phyloP scores from a whole-genome alignment of 192 early-diverging fungal genomes.

The Backusella circina region DNA sequence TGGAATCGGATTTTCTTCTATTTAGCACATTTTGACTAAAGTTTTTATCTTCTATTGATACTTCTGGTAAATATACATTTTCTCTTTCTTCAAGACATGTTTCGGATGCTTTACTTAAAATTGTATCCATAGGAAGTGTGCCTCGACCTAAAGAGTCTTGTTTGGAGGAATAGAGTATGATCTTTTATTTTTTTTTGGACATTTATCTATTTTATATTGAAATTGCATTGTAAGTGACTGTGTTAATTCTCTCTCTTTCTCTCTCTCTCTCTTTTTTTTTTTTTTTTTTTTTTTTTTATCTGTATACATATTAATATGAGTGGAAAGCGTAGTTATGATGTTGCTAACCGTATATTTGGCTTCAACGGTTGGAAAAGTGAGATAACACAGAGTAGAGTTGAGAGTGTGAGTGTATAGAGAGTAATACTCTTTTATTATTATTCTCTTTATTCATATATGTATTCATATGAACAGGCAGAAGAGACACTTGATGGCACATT shows the following conservation, averaged over 20 bases:
- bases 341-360: conserved; percentile 94
- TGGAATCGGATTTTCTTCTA: conserved; percentile 15
- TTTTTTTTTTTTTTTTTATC: neutral
- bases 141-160: neutral
- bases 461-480: conserved; percentile 26
- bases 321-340: conserved; percentile 79
- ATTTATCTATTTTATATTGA: neutral
- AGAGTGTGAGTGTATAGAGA: conserved; percentile 76
- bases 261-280: neutral
- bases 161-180: too few relatives aligned
- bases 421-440: neutral
- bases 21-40: too few relatives aligned
- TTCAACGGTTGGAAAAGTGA: conserved; percentile 89
- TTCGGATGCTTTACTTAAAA: too few relatives aligned
- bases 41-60: too few relatives aligned
- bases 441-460: neutral
- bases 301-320: too few relatives aligned
- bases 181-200: too few relatives aligned
- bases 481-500: conserved; percentile 48
- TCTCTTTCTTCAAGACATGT: too few relatives aligned
- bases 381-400: conserved; percentile 70
- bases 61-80: too few relatives aligned
- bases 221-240: neutral
- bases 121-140: neutral
- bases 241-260: too few relatives aligned